Conservation (phyloP, 371 early-diverging fungal species). For the Haplosporangium sp. region DNA sequence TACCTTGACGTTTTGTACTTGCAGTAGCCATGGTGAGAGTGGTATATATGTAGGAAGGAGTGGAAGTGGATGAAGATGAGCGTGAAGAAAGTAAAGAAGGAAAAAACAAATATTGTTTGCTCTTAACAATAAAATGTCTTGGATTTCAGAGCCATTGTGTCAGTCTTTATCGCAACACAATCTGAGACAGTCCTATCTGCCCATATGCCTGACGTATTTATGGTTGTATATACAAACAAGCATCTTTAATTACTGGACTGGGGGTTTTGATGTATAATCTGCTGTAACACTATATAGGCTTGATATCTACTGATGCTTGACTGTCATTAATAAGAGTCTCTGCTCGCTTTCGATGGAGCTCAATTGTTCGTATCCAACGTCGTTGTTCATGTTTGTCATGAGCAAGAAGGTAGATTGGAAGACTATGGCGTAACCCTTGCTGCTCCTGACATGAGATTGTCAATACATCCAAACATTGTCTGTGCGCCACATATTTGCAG, state of each 20-base stretch:
- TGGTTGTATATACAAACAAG: not conserved
- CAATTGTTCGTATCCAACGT: conserved; percentile 52
- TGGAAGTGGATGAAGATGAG: not conserved
- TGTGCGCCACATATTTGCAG: conserved; percentile 55
- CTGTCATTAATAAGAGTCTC: conserved; percentile 16
- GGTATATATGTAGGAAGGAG: not conserved
- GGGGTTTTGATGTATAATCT: not conserved
- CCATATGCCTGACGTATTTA: no score
- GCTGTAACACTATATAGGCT: not conserved
- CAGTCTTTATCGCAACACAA: no score
- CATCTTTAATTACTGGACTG: not conserved
- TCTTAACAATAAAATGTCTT: no score
- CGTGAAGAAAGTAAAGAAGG: no score
- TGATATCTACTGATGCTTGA: not conserved
- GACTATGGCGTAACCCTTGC: conserved; percentile 50
- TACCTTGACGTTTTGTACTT: not conserved
- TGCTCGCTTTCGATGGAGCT: conserved; percentile 45
- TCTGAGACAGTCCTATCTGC: no score
- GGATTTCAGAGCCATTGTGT: no score
- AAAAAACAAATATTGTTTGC: no score
- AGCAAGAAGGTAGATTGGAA: conserved; percentile 49
- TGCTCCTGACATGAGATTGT: conserved; percentile 54
- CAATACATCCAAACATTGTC: conserved; percentile 46
- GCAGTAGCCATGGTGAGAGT: not conserved
- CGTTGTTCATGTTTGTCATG: conserved; percentile 55